These are phyloP conservation scores for Aspergillus transmontanensis DNA, from an alignment of 2,329 filamentous ascomycete species.

Conservation along the genomic window DNA sequence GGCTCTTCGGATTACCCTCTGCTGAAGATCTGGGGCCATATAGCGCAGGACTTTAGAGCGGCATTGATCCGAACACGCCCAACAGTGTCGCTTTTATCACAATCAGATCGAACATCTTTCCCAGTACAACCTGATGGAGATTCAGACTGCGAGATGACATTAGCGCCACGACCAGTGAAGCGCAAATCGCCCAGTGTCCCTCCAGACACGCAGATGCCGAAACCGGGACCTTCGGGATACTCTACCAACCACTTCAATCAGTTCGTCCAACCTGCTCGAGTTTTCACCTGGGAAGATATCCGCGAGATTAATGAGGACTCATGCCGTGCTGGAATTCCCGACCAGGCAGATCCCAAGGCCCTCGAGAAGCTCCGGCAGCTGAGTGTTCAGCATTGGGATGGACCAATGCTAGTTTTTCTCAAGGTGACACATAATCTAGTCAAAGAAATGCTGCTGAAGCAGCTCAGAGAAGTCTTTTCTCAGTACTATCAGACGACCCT, in stretches of 20 bases:
- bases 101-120: conserved; percentile 39
- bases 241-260: conserved; percentile 25
- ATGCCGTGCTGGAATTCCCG: conserved; percentile 60
- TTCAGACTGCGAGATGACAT: conserved; percentile 31
- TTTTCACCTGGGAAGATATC: conserved; percentile 46
- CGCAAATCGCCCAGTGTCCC: conserved; percentile 21
- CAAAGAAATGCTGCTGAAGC: conserved; percentile 41
- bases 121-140: conserved; percentile 24
- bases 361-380: conserved; percentile 60
- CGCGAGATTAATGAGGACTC: conserved; percentile 58
- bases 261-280: conserved; percentile 20
- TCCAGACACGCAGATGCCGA: conserved; percentile 2
- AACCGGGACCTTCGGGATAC: conserved; percentile 13
- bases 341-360: conserved; percentile 61
- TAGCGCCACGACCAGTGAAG: conserved; percentile 17
- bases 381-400: conserved; percentile 62
- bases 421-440: conserved; percentile 32
- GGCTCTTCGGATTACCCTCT: conserved; percentile 46
- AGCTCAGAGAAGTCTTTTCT: conserved; percentile 47
- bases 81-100: conserved; percentile 31
- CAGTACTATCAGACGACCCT: conserved; percentile 39
- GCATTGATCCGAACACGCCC: conserved; percentile 49
- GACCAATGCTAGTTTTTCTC: conserved; percentile 51
- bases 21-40: conserved; percentile 44
- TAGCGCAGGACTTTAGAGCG: conserved; percentile 57